phyloP scores from a whole-genome alignment of 73 alveolate species.

The Paramecium caudatum region DNA sequence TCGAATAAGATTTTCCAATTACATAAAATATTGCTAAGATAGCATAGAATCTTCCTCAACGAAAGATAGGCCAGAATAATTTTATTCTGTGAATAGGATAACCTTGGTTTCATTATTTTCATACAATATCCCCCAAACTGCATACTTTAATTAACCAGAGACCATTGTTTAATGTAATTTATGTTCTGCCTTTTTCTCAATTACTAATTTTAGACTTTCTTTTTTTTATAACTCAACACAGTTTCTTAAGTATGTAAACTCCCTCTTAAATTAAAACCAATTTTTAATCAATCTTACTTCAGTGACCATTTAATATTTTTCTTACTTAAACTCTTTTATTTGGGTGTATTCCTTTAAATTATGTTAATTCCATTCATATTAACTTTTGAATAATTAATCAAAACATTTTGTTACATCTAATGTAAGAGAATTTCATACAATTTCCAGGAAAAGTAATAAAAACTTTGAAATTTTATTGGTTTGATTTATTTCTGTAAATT shows the following conservation, averaged over 20 bases:
- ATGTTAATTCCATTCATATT: not conserved
- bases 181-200: slow-evolving; percentile 30
- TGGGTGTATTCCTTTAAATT: slow-evolving; percentile 13
- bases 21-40: not conserved
- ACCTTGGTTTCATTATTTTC: slow-evolving; percentile 2
- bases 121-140: slow-evolving; percentile 1
- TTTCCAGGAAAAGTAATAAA: slow-evolving; percentile 25
- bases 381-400: not conserved
- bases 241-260: slow-evolving; percentile 13
- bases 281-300: slow-evolving; percentile 27
- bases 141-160: not conserved
- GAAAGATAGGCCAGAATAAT: not conserved
- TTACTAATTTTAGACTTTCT: not conserved
- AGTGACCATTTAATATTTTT: slow-evolving; percentile 1
- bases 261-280: slow-evolving; percentile 29
- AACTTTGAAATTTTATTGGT: slow-evolving; percentile 7
- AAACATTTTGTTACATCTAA: not conserved
- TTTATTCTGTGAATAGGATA: slow-evolving; percentile 10
- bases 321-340: not conserved
- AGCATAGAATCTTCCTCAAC: slow-evolving; percentile 27
- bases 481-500: not conserved
- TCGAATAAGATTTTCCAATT: not conserved
- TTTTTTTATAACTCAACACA: not conserved
- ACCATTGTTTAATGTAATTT: not conserved
- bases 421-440: not conserved